These are phyloP conservation scores for Geosmithia putterillii DNA, from an alignment of 2,329 filamentous ascomycete genomes.

Conservation along the genomic window DNA sequence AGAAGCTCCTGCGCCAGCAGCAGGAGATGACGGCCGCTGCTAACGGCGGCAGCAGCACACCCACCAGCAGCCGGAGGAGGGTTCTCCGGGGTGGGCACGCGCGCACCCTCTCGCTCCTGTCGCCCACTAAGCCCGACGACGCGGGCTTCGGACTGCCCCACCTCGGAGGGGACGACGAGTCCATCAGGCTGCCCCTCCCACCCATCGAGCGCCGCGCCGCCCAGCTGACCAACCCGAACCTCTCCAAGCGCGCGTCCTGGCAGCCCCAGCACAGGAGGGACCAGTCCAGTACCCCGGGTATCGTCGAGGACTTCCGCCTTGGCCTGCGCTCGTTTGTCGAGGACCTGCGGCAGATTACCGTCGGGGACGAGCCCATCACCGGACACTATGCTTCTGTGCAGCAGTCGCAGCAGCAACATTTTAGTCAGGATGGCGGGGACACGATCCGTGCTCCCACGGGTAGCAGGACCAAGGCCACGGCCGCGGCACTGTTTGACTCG, in stretches of 20 bases:
- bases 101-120: slow-evolving; percentile 66
- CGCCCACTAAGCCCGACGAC: slow-evolving; percentile 41
- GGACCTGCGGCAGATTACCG: slow-evolving; percentile 87
- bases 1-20: slow-evolving; percentile 51
- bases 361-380: slow-evolving; percentile 79
- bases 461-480: slow-evolving; percentile 27
- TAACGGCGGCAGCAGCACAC: slow-evolving; percentile 15
- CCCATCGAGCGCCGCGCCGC: slow-evolving; percentile 16
- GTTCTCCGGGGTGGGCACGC: slow-evolving; percentile 58
- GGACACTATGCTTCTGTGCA: slow-evolving; percentile 29
- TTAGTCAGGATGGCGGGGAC: slow-evolving; percentile 23
- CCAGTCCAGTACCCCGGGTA: slow-evolving; percentile 47
- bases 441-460: slow-evolving; percentile 31
- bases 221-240: slow-evolving; percentile 22
- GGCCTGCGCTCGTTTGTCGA: slow-evolving; percentile 92
- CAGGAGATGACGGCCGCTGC: slow-evolving; percentile 25
- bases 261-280: slow-evolving; percentile 37
- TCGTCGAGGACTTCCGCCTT: slow-evolving; percentile 79
- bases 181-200: slow-evolving; percentile 13
- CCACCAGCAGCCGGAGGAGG: slow-evolving; percentile 35
- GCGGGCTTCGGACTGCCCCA: slow-evolving; percentile 24
- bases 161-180: slow-evolving; percentile 21
- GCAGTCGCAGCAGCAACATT: slow-evolving; percentile 1
- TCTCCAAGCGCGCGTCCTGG: slow-evolving; percentile 48
- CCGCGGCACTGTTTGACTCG: slow-evolving; percentile 24